Evolutionary conservation across 2,329 filamentous ascomycete species (phyloP).

Genomic region (Aureobasidium zeae): DNA sequence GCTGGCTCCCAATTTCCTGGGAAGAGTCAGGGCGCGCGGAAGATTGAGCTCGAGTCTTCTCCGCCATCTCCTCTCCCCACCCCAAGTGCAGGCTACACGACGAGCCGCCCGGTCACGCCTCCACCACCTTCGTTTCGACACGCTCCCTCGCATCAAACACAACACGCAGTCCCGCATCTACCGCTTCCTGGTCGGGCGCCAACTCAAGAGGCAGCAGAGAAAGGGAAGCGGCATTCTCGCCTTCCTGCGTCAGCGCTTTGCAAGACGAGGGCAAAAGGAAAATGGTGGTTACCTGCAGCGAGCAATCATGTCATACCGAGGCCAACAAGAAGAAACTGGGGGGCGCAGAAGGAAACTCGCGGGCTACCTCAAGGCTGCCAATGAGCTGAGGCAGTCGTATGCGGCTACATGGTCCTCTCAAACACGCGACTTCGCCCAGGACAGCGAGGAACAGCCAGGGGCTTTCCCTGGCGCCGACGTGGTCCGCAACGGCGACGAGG

Average conservation of each 20-base stretch:
- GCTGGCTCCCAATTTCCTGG: constrained; percentile 9
- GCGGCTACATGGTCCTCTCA: constrained; percentile 42
- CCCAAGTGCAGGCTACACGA: constrained; percentile 55
- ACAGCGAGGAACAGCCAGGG: constrained; percentile 52
- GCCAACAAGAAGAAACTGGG: constrained; percentile 44
- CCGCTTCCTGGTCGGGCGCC: constrained; percentile 57
- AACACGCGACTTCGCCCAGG: constrained; percentile 21
- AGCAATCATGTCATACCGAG: constrained; percentile 28
- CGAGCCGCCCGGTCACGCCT: constrained; percentile 57
- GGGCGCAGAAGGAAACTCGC: constrained; percentile 70
- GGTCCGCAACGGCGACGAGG: constrained; percentile 68
- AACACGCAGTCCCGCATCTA: constrained; percentile 69
- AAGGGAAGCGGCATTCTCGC: constrained; percentile 27
- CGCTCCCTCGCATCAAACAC: constrained; percentile 60
- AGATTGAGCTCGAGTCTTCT: constrained; percentile 35
- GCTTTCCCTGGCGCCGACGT: constrained; percentile 81
- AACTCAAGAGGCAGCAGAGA: constrained; percentile 32
- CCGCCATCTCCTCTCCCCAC: constrained; percentile 51
- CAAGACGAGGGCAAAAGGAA: too few species aligned
- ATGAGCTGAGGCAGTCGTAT: constrained; percentile 61
- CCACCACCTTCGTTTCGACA: constrained; percentile 63
- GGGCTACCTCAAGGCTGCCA: constrained; percentile 60
- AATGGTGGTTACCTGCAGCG: constrained; percentile 21
- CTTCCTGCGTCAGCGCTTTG: constrained; percentile 24
- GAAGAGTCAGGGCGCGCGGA: constrained; percentile 7